Evolutionary conservation across 352 stramenopile species (phyloP).

Genomic region (Phytopythium vexans): DNA sequence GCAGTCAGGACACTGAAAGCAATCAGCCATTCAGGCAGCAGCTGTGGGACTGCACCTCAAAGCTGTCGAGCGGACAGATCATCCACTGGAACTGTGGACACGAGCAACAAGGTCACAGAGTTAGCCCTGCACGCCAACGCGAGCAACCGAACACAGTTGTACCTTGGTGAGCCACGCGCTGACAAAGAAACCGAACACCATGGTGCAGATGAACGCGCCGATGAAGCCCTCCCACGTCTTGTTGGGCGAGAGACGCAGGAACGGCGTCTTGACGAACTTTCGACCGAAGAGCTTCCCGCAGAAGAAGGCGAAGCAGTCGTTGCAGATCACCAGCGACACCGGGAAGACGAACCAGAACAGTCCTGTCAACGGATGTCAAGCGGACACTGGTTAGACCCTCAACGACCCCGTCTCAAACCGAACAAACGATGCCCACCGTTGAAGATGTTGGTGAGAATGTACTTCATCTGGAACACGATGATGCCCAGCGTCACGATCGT

Average conservation of each 20-base stretch:
- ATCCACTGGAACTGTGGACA: conserved; percentile 87
- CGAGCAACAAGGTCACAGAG: conserved; percentile 1
- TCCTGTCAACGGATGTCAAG: conserved; percentile 27
- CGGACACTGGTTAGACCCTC: not conserved
- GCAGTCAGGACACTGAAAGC: not conserved
- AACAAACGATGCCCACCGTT: conserved; percentile 52
- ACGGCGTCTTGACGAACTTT: conserved; percentile 92
- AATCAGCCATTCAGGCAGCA: not conserved
- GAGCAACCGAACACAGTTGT: conserved; percentile 2
- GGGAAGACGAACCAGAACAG: conserved; percentile 96
- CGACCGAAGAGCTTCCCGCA: conserved; percentile 83
- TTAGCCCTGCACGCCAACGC: conserved; percentile 1
- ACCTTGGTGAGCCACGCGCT: conserved; percentile 87
- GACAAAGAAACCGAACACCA: conserved; percentile 93
- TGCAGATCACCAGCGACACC: conserved; percentile 92
- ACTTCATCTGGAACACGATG: conserved; percentile 97
- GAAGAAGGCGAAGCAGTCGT: conserved; percentile 96
- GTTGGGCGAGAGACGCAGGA: conserved; percentile 94
- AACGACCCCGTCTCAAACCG: too few species aligned
- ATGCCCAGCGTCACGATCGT: conserved; percentile 94
- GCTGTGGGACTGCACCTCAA: conserved; percentile 31
- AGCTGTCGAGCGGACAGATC: conserved; percentile 89
- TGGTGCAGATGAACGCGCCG: conserved; percentile 94
- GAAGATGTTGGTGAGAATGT: conserved; percentile 96
- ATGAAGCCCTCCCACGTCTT: conserved; percentile 99